These are phyloP conservation scores for Cantharellus cinnabarinus DNA, from an alignment of 768 basidiomycete genomes.

Conservation along the genomic window DNA sequence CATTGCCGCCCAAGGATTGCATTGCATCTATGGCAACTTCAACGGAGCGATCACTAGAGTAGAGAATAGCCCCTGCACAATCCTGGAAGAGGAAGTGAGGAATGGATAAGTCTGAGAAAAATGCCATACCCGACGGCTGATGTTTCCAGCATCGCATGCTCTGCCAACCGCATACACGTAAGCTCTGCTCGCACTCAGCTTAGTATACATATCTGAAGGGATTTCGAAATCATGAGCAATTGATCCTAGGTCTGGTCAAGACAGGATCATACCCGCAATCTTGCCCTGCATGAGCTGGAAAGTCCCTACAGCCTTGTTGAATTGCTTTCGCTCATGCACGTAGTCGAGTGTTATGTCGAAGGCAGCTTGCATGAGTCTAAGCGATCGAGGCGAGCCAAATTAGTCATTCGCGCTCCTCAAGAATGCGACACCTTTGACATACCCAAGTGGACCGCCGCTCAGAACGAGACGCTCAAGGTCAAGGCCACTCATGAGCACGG, in stretches of 20 bases:
- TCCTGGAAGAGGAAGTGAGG: slow-evolving; percentile 30
- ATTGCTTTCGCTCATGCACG: slow-evolving; percentile 85
- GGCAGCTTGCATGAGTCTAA: slow-evolving; percentile 78
- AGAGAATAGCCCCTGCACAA: slow-evolving; percentile 85
- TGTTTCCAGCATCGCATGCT: slow-evolving; percentile 62
- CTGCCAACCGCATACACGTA: slow-evolving; percentile 87
- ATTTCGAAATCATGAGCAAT: slow-evolving; percentile 11
- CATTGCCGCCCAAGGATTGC: slow-evolving; percentile 89
- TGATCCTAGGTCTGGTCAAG: neutral
- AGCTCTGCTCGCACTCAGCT: slow-evolving; percentile 65
- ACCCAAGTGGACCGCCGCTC: slow-evolving; percentile 84
- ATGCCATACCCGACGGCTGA: slow-evolving; percentile 51
- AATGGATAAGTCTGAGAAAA: neutral
- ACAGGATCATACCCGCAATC: slow-evolving; percentile 7
- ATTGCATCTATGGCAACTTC: slow-evolving; percentile 81
- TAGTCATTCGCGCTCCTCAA: neutral
- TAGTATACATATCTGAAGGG: slow-evolving; percentile 79
- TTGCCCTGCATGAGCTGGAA: slow-evolving; percentile 86
- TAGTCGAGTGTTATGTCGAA: slow-evolving; percentile 79
- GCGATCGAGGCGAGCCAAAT: neutral
- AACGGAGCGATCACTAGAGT: slow-evolving; percentile 79
- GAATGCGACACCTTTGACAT: neutral
- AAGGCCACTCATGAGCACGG: slow-evolving; percentile 84
- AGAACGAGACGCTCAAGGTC: slow-evolving; percentile 84
- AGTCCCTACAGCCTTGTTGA: slow-evolving; percentile 66